Percentiles rank a stretch among this genome's conserved stretches.
Conservation (phyloP, 31 red algal genomes). For the Odonthalia washingtoniensis region DNA sequence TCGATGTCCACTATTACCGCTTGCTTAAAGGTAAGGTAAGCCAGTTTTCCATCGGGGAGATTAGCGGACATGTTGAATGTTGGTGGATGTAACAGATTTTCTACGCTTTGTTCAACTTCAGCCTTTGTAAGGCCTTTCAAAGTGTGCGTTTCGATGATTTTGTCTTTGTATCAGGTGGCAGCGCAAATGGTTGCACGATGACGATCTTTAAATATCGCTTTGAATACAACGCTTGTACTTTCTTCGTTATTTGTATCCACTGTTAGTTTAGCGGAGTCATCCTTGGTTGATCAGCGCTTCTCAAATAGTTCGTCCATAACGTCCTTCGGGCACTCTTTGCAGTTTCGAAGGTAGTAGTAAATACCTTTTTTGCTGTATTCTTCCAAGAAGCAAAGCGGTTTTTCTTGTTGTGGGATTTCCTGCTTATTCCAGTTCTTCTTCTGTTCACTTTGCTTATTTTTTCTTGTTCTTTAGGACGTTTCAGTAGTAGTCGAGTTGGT, state of each 20-base stretch:
- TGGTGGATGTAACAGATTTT: neutral
- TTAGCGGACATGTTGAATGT: neutral
- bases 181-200: neutral
- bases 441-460: neutral
- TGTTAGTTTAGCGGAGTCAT: too few species aligned
- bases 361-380: slow-evolving; percentile 34
- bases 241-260: neutral
- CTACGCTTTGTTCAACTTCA: neutral
- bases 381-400: slow-evolving; percentile 14
- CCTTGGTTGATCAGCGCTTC: too few species aligned
- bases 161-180: neutral
- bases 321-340: too few species aligned
- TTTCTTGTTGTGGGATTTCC: neutral
- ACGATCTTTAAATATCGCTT: neutral
- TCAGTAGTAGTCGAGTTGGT: neutral
- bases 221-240: neutral
- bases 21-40: neutral
- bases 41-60: neutral
- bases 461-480: neutral
- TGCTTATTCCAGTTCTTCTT: neutral
- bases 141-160: neutral
- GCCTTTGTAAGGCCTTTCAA: neutral
- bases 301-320: too few species aligned
- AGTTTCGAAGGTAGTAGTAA: slow-evolving; percentile 34
- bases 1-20: slow-evolving; percentile 43